Evolutionary conservation across 441 rosid species (phyloP).

Genomic region (Geranium incanum): DNA sequence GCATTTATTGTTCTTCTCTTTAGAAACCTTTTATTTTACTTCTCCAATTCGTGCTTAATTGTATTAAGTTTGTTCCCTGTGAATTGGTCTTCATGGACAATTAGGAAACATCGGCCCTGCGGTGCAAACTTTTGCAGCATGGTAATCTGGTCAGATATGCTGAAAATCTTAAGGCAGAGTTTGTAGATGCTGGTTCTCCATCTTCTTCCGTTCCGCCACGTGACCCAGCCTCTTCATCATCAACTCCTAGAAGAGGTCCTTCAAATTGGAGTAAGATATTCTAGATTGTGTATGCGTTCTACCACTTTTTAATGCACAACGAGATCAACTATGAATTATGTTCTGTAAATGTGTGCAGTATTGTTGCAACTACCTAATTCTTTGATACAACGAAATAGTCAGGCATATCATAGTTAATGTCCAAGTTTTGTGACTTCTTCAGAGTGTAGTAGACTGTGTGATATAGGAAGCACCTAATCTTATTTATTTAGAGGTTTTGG

Average conservation of each 20-base stretch:
- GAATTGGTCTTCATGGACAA: slow-evolving; percentile 14
- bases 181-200: slow-evolving; percentile 48
- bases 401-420: too few species aligned
- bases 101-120: slow-evolving; percentile 67
- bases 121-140: slow-evolving; percentile 51
- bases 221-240: slow-evolving; percentile 40
- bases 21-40: not conserved
- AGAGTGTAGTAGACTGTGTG: not conserved
- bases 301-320: too few species aligned
- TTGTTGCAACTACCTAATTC: too few species aligned
- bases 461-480: not conserved
- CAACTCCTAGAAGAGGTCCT: slow-evolving; percentile 46
- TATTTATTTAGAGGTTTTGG: not conserved
- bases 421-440: too few species aligned
- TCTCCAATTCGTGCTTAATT: not conserved
- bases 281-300: not conserved
- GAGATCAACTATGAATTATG: not conserved
- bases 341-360: not conserved
- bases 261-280: slow-evolving; percentile 48
- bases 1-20: not conserved
- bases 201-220: slow-evolving; percentile 39
- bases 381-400: too few species aligned
- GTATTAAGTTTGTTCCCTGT: slow-evolving; percentile 18
- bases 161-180: slow-evolving; percentile 52
- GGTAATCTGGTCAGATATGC: slow-evolving; percentile 59